phyloP scores from a whole-genome alignment of 768 basidiomycete genomes.

The Pisolithus albus region DNA sequence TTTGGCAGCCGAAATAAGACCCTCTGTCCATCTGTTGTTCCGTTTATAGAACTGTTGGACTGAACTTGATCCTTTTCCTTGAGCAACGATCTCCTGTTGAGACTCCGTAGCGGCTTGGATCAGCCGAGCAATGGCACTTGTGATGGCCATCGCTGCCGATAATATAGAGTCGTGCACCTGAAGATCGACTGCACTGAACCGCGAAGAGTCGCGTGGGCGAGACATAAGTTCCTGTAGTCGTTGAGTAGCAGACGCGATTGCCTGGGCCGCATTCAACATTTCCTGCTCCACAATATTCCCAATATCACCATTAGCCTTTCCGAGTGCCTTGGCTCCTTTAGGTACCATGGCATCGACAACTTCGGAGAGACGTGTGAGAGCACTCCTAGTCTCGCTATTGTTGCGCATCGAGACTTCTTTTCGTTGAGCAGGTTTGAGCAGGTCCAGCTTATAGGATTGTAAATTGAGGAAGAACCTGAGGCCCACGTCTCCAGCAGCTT shows the following conservation, averaged over 20 bases:
- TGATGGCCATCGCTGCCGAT: constrained; percentile 89
- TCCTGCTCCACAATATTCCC: constrained; percentile 95
- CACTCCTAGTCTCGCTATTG: constrained; percentile 77
- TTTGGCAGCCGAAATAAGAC: constrained; percentile 96
- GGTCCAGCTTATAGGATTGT: constrained; percentile 90
- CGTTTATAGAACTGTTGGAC: constrained; percentile 98
- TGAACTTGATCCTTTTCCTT: constrained; percentile 89
- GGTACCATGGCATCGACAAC: constrained; percentile 81
- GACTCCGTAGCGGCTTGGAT: constrained; percentile 97
- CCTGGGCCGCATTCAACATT: constrained; percentile 87
- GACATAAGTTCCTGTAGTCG: constrained; percentile 88
- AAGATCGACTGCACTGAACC: constrained; percentile 85
- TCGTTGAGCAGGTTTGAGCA: constrained; percentile 63
- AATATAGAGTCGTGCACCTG: constrained; percentile 99
- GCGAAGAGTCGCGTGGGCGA: constrained; percentile 79
- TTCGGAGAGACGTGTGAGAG: constrained; percentile 81
- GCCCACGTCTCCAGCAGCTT: constrained; percentile 79
- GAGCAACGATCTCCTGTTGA: constrained; percentile 94
- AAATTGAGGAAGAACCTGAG: constrained; percentile 91
- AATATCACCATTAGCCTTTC: constrained; percentile 84
- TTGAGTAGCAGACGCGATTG: constrained; percentile 89
- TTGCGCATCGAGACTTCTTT: constrained; percentile 87
- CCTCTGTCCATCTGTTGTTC: constrained; percentile 99
- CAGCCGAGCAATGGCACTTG: constrained; percentile 87
- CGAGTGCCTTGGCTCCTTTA: constrained; percentile 68